Evolutionary conservation across 1,284 basidiomycete genomes (phyloP).

Genomic region (Ceratobasidium papillatum): DNA sequence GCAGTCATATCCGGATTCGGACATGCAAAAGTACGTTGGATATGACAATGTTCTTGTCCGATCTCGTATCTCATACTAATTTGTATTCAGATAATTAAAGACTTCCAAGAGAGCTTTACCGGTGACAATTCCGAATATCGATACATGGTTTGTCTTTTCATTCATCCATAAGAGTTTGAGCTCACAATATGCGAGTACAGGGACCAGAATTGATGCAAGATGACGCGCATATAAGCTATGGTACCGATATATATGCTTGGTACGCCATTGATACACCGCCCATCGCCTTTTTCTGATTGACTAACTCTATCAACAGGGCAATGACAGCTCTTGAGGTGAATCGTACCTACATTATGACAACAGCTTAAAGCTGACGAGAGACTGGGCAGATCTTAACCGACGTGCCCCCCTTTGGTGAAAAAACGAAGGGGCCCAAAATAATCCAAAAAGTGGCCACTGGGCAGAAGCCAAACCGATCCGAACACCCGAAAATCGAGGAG

Average conservation of each 20-base stretch:
- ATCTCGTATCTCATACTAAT: neutral
- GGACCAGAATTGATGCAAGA: conserved; percentile 33
- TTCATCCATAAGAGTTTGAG: neutral
- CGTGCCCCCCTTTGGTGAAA: conserved; percentile 13
- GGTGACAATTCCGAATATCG: conserved; percentile 32
- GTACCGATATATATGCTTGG: conserved; percentile 34
- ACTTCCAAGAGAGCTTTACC: conserved; percentile 21
- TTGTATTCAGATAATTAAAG: neutral
- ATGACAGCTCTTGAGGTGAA: conserved; percentile 32
- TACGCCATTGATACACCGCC: neutral
- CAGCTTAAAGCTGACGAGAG: neutral
- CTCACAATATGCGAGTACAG: neutral
- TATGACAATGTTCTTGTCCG: too few relatives aligned
- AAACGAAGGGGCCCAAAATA: conserved; percentile 12
- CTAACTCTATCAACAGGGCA: neutral
- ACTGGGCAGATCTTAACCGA: conserved; percentile 29
- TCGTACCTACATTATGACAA: neutral
- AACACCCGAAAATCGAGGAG: conserved; percentile 15
- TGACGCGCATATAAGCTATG: conserved; percentile 2
- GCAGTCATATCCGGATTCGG: conserved; percentile 35
- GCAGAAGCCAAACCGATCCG: neutral
- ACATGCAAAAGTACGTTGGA: conserved; percentile 15
- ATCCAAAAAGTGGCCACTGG: neutral
- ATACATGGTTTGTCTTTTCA: conserved; percentile 15
- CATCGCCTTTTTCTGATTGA: too few relatives aligned